A percentile compares a stretch with the other conserved stretches of the same genome.
phyloP scores from a whole-genome alignment of 345 rosid species.

The Bruguiera sexangula region DNA sequence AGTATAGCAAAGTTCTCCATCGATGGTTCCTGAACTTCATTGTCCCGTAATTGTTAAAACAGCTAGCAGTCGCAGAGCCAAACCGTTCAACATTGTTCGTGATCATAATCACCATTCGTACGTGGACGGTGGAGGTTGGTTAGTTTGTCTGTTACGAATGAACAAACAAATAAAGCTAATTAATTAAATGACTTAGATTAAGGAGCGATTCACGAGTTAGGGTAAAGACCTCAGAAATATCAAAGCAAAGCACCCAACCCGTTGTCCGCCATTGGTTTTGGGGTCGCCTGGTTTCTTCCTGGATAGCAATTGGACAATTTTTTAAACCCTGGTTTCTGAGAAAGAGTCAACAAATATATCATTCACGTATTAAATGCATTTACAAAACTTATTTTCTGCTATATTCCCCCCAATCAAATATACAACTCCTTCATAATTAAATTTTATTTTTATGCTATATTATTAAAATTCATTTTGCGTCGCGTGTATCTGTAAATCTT shows the following conservation, averaged over 20 bases:
- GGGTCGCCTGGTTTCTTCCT: slow-evolving; percentile 27
- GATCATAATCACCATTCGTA: slow-evolving; percentile 6
- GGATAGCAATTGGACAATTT: too few species aligned
- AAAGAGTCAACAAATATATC: too few species aligned
- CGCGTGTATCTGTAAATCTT: too few species aligned
- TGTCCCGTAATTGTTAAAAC: not conserved
- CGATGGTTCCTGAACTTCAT: not conserved
- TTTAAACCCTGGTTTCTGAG: too few species aligned
- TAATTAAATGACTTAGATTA: too few species aligned
- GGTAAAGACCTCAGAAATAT: not conserved
- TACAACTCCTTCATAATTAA: too few species aligned
- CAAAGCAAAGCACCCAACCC: slow-evolving; percentile 5
- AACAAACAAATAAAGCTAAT: slow-evolving; percentile 6
- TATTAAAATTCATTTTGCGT: too few species aligned
- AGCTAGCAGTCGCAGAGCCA: not conserved
- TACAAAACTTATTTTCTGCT: too few species aligned
- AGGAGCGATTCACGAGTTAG: too few species aligned
- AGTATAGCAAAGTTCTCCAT: slow-evolving; percentile 5
- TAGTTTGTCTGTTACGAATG: slow-evolving; percentile 1
- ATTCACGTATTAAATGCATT: too few species aligned
- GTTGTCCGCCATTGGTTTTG: slow-evolving; percentile 35
- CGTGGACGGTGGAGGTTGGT: slow-evolving; percentile 21
- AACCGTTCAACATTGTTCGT: not conserved
- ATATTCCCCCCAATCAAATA: too few species aligned
- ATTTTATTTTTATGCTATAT: too few species aligned